Evolutionary conservation across 176 grass and related monocot genomes (phyloP).

Genomic region (Cenchrus purpureus): DNA sequence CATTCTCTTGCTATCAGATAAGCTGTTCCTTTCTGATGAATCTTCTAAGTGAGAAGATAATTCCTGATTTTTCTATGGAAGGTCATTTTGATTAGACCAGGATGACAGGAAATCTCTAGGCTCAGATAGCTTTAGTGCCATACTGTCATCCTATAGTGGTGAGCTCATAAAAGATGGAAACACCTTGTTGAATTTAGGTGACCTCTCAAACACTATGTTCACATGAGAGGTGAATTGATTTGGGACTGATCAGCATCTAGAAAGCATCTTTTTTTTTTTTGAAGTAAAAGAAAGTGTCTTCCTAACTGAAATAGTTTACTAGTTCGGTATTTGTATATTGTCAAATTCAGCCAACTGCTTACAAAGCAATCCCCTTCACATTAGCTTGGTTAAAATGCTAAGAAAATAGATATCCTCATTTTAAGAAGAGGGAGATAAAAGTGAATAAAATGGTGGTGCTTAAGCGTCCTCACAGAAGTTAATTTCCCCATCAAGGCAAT

Average conservation of each 20-base stretch:
- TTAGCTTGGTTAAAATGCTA: background rate
- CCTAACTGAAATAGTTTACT: background rate
- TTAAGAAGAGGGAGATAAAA: background rate
- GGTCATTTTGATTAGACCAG: background rate
- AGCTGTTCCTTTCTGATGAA: slow-evolving; percentile 3
- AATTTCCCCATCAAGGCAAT: background rate
- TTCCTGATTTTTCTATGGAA: background rate
- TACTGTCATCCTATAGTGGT: background rate
- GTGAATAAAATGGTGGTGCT: background rate
- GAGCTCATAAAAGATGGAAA: background rate
- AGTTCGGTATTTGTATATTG: background rate
- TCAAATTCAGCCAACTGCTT: background rate
- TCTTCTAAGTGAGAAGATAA: background rate
- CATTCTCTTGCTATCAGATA: slow-evolving; percentile 4
- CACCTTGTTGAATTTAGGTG: background rate
- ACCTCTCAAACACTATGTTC: background rate
- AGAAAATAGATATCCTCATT: background rate
- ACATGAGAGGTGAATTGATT: background rate
- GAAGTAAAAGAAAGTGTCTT: background rate
- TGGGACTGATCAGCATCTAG: background rate
- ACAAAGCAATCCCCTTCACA: background rate
- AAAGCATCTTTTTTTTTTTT: background rate
- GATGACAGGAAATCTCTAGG: background rate
- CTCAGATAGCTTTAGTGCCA: background rate
- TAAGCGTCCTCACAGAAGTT: background rate